Conservation (phyloP, 179 eudicot genomes). For the Corrigiola litoralis region DNA sequence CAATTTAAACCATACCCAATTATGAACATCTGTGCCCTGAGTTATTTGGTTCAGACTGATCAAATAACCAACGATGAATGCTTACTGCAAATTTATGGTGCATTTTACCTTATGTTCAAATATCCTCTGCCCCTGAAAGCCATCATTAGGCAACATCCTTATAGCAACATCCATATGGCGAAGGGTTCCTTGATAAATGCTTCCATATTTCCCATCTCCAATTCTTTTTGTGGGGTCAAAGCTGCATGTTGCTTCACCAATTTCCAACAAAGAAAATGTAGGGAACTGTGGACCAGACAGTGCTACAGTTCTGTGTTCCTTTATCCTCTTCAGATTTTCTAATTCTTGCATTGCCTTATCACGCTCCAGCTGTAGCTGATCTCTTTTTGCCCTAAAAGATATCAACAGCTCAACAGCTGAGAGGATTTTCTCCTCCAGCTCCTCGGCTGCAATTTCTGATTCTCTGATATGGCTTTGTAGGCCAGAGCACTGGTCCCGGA, state of each 20-base stretch:
- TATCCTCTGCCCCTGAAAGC: conserved; percentile 25
- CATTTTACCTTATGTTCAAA: conserved; percentile 29
- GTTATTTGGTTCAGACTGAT: neutral
- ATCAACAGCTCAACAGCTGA: conserved; percentile 37
- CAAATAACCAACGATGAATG: neutral
- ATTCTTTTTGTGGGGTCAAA: conserved; percentile 34
- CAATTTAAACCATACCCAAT: conserved; percentile 2
- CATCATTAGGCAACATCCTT: conserved; percentile 41
- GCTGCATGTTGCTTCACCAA: conserved; percentile 34
- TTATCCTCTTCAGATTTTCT: conserved; percentile 15
- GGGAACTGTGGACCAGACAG: conserved; percentile 24
- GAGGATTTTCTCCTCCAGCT: conserved; percentile 35
- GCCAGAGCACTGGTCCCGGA: conserved; percentile 18
- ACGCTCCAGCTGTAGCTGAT: conserved; percentile 27
- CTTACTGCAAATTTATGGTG: neutral
- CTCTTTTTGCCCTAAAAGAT: conserved; percentile 32
- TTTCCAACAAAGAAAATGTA: conserved; percentile 29
- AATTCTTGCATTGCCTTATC: conserved; percentile 23
- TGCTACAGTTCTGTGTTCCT: conserved; percentile 8
- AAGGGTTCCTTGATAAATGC: conserved; percentile 31
- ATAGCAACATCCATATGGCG: conserved; percentile 35
- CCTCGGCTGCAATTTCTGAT: conserved; percentile 23
- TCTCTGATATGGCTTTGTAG: conserved; percentile 25
- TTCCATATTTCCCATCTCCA: conserved; percentile 35
- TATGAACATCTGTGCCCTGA: neutral